Conservation (phyloP, 352 stramenopile species). For the Phytopythium montanum region DNA sequence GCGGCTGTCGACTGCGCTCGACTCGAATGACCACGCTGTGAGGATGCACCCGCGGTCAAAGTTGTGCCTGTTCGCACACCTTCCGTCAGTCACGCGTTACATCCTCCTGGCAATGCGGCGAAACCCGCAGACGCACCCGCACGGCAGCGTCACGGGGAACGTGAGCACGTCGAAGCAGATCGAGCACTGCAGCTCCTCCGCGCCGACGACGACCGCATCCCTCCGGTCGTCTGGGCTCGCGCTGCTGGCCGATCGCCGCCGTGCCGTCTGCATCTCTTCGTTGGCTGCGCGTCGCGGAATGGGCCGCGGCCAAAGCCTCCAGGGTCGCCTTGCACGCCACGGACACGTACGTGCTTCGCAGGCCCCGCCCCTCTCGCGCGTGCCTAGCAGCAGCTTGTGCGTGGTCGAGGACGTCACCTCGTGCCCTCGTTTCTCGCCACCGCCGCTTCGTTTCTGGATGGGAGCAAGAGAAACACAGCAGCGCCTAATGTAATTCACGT, state of each 20-base stretch:
- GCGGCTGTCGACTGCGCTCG: not conserved
- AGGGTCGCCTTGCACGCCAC: not conserved
- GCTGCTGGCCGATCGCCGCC: constrained; percentile 4
- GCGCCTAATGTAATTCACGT: not conserved
- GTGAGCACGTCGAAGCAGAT: constrained; percentile 80
- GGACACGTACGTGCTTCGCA: not conserved
- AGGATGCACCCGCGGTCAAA: constrained; percentile 79
- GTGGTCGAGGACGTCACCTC: not conserved
- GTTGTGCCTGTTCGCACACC: constrained; percentile 51
- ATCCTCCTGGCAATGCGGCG: not conserved
- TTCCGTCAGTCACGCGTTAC: not conserved
- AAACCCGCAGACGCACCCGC: constrained; percentile 36
- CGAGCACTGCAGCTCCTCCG: constrained; percentile 55
- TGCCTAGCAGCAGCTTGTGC: not conserved
- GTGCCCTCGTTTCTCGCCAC: not conserved
- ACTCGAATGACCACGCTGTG: constrained; percentile 50
- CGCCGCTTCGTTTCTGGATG: constrained; percentile 1
- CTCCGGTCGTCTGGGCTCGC: not conserved
- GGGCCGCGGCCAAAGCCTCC: not conserved
- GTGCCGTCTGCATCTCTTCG: not conserved
- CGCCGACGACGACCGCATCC: constrained; percentile 16
- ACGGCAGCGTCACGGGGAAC: constrained; percentile 71
- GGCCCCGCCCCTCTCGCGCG: not conserved
- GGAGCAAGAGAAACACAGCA: not conserved
- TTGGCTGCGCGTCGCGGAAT: not conserved